A percentile compares a stretch with the other conserved stretches of the same genome.
Conservation (phyloP, 805 yeast species). For the Candida tallmaniae region DNA sequence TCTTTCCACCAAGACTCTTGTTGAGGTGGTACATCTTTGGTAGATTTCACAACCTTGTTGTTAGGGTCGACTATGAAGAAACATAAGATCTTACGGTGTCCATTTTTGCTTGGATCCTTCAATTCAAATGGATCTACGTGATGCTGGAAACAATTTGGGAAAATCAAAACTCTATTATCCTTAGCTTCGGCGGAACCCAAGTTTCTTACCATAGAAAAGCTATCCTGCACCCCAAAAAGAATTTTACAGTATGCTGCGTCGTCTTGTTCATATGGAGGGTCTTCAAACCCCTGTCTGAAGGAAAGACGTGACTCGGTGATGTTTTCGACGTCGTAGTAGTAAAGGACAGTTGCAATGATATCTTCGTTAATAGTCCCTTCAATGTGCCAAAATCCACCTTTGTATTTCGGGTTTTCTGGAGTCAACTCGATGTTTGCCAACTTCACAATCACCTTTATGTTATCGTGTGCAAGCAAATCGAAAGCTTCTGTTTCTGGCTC, state of each 20-base stretch:
- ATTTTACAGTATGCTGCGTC: constrained; percentile 21
- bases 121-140: constrained; percentile 37
- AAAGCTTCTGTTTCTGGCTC: constrained; percentile 10
- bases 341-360: constrained; percentile 37
- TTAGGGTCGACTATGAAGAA: constrained; percentile 37
- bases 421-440: constrained; percentile 38
- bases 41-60: constrained; percentile 21
- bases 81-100: constrained; percentile 36
- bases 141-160: constrained; percentile 38
- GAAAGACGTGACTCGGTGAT: constrained; percentile 29
- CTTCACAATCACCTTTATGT: constrained; percentile 35
- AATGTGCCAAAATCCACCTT: constrained; percentile 42
- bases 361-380: constrained; percentile 40
- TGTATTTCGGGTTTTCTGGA: constrained; percentile 34
- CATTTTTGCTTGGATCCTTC: constrained; percentile 29
- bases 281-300: constrained; percentile 25
- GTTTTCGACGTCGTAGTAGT: constrained; percentile 38
- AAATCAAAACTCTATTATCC: constrained; percentile 27
- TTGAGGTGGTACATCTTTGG: constrained; percentile 35
- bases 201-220: constrained; percentile 17
- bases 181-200: constrained; percentile 23
- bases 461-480: constrained; percentile 14
- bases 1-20: constrained; percentile 29
- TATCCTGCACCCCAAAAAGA: constrained; percentile 29
- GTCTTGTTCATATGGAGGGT: constrained; percentile 31